phyloP scores from a whole-genome alignment of 176 grass and related monocot genomes.

The Luzula sylvatica region DNA sequence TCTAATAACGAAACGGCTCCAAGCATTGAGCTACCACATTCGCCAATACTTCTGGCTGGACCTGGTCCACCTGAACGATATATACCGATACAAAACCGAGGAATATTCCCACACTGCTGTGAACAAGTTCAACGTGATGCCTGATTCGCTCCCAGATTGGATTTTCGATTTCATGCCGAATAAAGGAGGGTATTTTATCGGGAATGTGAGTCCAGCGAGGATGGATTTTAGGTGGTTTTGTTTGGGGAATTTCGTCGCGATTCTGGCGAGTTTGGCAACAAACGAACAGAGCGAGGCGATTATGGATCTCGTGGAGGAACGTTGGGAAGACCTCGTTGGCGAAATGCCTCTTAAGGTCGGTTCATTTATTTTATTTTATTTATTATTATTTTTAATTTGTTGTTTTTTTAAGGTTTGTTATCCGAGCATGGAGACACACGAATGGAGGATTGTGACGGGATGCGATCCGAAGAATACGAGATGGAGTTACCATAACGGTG shows the following conservation, averaged over 20 bases:
- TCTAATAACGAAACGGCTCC: slow-evolving; percentile 45
- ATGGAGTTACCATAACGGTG: slow-evolving; percentile 82
- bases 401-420: slow-evolving; percentile 36
- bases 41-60: slow-evolving; percentile 66
- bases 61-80: slow-evolving; percentile 55
- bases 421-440: slow-evolving; percentile 66
- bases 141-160: slow-evolving; percentile 71
- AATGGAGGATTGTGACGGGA: slow-evolving; percentile 62
- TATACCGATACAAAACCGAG: slow-evolving; percentile 80
- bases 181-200: slow-evolving; percentile 67
- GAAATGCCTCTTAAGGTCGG: slow-evolving; percentile 47
- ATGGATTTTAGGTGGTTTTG: slow-evolving; percentile 91
- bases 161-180: slow-evolving; percentile 77
- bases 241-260: slow-evolving; percentile 68
- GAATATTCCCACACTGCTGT: slow-evolving; percentile 75
- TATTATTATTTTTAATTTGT: no score
- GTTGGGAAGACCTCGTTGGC: slow-evolving; percentile 59
- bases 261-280: slow-evolving; percentile 52
- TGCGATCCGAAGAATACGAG: slow-evolving; percentile 72
- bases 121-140: slow-evolving; percentile 90
- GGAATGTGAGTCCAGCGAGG: slow-evolving; percentile 62
- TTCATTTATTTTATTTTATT: no score
- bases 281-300: slow-evolving; percentile 54
- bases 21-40: slow-evolving; percentile 72
- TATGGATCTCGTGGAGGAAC: slow-evolving; percentile 61